Evolutionary conservation across 352 stramenopile genomes (phyloP), one percentile per base, ranked within the genome.

Genomic region (Peronospora farinosa): DNA sequence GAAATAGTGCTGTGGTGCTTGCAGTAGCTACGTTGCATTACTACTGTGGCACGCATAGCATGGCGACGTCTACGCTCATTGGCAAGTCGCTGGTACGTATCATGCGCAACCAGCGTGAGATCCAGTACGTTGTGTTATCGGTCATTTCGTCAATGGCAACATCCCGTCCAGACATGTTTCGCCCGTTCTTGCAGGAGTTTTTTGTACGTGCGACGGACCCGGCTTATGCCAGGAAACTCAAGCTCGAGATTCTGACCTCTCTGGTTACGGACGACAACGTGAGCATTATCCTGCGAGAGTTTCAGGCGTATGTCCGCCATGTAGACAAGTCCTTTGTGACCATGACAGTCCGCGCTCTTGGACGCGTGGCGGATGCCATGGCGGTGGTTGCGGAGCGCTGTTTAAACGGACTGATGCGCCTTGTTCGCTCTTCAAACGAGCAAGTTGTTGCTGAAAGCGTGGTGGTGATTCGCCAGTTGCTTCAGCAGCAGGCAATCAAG

Each of bases 1-100:
- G 96, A 25, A 99, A 99, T 68, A 94, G 89, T 23, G 95, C 88
- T 9, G 96, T 99, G 10, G 96, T 99, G 21, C 74, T 99, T n/a
- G 82, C 85, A 0, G 95, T 98, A 5, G 96, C 95, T 33, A 96
- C 89, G 11, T 65, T 98, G 19, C 94, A 98, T 64, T 98, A 98
- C 65, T 98, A 98, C 63, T 98, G 93, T 62, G 96, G 95, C 28
- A 96, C 81, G 27, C 79, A 88, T 38, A 95, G 76, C n/a, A 69
- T 80, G 21, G 75, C 73, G 0, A 94, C 79, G 23, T 84, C 90
- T 55, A 92, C 88, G 25, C 72, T 97, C 31, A 91, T 99, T 38
- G 96, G 91, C 49, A 97, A 98, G 67, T 96, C 96, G 30, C 76
- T 99, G 13, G 95, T 98, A 21, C 85, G 95, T 37, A 98, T 98